Base-by-base conservation (phyloP, 805 yeast species). In the Kodamaea nitidulidarum region DNA sequence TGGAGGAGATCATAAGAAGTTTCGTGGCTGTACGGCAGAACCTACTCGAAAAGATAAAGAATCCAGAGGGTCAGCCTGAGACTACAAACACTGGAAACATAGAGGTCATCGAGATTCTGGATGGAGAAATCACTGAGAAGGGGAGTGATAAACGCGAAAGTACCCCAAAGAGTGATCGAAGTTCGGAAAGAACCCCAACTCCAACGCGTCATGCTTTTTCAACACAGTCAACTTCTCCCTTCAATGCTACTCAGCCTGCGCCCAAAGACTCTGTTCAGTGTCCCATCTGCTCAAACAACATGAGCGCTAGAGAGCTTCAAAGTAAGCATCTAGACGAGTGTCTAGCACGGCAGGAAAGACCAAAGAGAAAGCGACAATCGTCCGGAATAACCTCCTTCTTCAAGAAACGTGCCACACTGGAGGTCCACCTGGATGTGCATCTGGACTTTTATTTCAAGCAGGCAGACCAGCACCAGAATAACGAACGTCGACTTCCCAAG, bases 1-100 rank as follows among this genome's bases (percentile, higher is more conserved):
- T 88, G n/a, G 95, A 84, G 52, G 95, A 86, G 46, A 63, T 85
- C 0, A 80, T 78, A 1, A 58, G 60, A 28, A 73, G 84, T 56
- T 80, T 73, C 57, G 56, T 52, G 11, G 52, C 57, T 9, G 42
- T 73, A n/a, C 58, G 84, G 45, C 51, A 58, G 2, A 60, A 58
- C 5, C 50, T 78, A 24, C 20, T 72, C 9, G 62, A 63, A 5
- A 35, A 47, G 15, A 43, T 74, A 36, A 37, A 39, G 15, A 28
- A 15, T 15, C 15, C 17, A 7, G n/a, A n/a, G n/a, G n/a, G n/a
- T n/a, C n/a, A n/a, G n/a, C n/a, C n/a, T n/a, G n/a, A n/a, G n/a
- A n/a, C n/a, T n/a, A n/a, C n/a, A n/a, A n/a, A n/a, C n/a, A n/a
- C n/a, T n/a, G n/a, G n/a, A 12, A 53, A 50, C 16, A 45, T 51